phyloP scores from a whole-genome alignment of 2,329 filamentous ascomycete species.

The Fusarium sp. region DNA sequence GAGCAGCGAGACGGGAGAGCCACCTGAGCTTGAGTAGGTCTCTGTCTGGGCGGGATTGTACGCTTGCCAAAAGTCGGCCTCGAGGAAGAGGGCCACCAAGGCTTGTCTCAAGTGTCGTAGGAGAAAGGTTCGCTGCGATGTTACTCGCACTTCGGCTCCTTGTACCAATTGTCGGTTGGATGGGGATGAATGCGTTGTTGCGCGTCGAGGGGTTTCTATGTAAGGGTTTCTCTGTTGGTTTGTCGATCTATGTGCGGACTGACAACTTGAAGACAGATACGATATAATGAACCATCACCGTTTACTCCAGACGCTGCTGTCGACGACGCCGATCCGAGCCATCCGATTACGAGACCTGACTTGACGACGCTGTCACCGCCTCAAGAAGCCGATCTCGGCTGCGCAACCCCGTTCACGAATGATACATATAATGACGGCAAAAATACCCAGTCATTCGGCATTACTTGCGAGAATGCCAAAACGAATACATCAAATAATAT shows the following conservation, averaged over 20 bases:
- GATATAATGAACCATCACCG: not conserved
- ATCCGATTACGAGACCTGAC: constrained; percentile 2
- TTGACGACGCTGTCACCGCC: constrained; percentile 15
- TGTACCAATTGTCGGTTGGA: constrained; percentile 39
- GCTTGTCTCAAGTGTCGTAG: constrained; percentile 37
- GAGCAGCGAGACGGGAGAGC: too few species aligned
- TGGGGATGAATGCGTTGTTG: constrained; percentile 28
- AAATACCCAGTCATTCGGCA: not conserved
- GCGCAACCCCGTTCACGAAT: not conserved
- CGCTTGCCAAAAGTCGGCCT: constrained; percentile 34
- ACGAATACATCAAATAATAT: not conserved
- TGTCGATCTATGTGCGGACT: not conserved
- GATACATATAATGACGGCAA: not conserved
- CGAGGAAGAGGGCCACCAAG: constrained; percentile 34
- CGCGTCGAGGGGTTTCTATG: constrained; percentile 21
- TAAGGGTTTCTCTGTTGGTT: not conserved
- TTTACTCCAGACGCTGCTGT: not conserved
- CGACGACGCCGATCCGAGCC: constrained; percentile 9
- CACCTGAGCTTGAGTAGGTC: too few species aligned
- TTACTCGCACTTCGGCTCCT: constrained; percentile 31
- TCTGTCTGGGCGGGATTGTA: too few species aligned
- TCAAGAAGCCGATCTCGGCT: not conserved
- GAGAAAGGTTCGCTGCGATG: constrained; percentile 38
- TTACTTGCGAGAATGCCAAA: not conserved
- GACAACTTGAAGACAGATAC: not conserved